These are phyloP conservation scores for Corniculantispora saksenae DNA, from an alignment of 2,329 filamentous ascomycete genomes.

Conservation along the genomic window DNA sequence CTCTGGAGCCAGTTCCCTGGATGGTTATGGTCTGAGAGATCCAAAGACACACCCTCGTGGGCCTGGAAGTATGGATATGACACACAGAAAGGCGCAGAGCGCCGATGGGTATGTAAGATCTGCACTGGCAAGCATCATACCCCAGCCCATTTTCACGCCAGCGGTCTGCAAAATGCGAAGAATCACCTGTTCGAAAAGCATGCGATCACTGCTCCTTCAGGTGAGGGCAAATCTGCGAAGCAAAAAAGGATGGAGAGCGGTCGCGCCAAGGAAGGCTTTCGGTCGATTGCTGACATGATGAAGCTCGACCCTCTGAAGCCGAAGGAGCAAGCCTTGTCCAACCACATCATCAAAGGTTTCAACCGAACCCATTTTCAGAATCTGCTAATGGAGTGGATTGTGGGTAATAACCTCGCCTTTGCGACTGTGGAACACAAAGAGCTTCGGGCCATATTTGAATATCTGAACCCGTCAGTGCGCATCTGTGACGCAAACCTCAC, in stretches of 20 bases:
- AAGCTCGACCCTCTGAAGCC: background rate
- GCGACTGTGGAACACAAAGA: background rate
- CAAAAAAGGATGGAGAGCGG: background rate
- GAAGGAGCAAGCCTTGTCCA: slow-evolving; percentile 7
- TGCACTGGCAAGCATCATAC: background rate
- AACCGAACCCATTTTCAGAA: slow-evolving; percentile 15
- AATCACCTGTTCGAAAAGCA: slow-evolving; percentile 8
- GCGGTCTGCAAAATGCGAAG: slow-evolving; percentile 10
- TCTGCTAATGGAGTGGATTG: slow-evolving; percentile 22
- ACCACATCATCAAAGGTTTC: slow-evolving; percentile 6
- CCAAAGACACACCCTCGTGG: background rate
- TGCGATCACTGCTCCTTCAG: background rate
- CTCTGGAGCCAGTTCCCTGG: background rate
- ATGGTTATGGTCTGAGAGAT: background rate
- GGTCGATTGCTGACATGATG: background rate
- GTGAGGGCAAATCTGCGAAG: background rate
- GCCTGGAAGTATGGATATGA: slow-evolving; percentile 14
- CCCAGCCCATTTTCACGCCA: background rate
- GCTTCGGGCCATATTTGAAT: slow-evolving; percentile 20
- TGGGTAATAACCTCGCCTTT: slow-evolving; percentile 20
- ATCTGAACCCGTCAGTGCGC: slow-evolving; percentile 20
- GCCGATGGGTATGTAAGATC: slow-evolving; percentile 12
- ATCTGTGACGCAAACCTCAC: slow-evolving; percentile 7
- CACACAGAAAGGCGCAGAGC: background rate
- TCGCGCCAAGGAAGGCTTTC: background rate